Evolutionary conservation across 2,329 filamentous ascomycete species (phyloP), one percentile per base, ranked within the genome.

Genomic region (Talaromyces sp.): DNA sequence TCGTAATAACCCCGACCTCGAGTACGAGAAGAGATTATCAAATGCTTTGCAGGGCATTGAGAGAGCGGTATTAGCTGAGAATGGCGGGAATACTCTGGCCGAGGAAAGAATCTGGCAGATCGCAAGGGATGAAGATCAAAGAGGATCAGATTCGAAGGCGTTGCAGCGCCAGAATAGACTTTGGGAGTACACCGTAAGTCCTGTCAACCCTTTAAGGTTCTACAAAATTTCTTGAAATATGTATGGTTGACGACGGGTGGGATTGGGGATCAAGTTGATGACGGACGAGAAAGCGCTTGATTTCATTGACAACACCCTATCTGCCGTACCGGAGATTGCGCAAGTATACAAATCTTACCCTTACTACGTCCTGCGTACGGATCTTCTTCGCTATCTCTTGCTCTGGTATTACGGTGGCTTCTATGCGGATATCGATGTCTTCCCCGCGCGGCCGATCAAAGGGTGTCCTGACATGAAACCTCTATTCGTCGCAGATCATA

Each of bases 281-380:
- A 65, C 66, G 13, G 63, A 64, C 43, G 57, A 63, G 33, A 63
- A 64, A 63, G 70, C 69, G 0, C 59, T 65, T 13, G 60, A 65
- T 33, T 69, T 70, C 45, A 60, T 72, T 13, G 63, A 57, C 9
- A 55, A 64, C 5, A 63, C 63, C 15, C 53, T 69, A 5, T 60
- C 63, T 3, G 60, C 65, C 5, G 59, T 71, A 2, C 70, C 70
- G 3, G 67, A 67, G 3, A 63, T 73, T 7, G 60, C 61, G 17
- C 58, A 41, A 1, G 31, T 67, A 3, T 73, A 70, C 59, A 60
- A 66, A 33, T 66, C 67, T 37, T 72, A 71, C 33, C 70, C 70
- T 0, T 63, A 87, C 75, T 13, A 79, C 72, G 61, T 81, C 69
- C 60, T 78, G 69, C 5, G 83, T 78, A 40, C 84, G 77, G 41